Conservation (phyloP, 2,329 filamentous ascomycete species). For the Chrysoporthe puriensis region DNA sequence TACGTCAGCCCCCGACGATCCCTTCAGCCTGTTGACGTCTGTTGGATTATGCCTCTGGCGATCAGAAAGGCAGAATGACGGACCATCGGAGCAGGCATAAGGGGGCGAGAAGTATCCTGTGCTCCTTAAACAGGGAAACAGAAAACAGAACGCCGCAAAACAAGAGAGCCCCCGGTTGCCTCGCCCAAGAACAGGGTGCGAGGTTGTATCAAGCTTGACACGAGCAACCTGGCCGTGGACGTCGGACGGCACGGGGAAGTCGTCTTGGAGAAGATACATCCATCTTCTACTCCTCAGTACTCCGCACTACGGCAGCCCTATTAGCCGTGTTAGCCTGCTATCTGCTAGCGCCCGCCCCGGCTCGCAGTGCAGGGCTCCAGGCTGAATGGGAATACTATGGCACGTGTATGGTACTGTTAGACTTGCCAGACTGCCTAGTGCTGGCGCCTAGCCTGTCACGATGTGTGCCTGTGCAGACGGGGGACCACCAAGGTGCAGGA, state of each 20-base stretch:
- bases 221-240: neutral
- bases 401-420: too few species aligned
- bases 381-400: neutral
- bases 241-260: neutral
- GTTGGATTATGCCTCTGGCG: neutral
- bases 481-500: neutral
- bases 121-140: neutral
- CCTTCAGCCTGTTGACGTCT: constrained; percentile 4
- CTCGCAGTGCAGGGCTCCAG: neutral
- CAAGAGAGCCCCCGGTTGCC: constrained; percentile 2
- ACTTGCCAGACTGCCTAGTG: neutral
- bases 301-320: neutral
- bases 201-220: neutral
- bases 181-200: neutral
- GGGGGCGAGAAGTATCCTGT: neutral
- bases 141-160: neutral
- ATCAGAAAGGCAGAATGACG: neutral
- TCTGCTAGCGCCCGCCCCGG: constrained; percentile 1
- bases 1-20: constrained; percentile 12
- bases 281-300: neutral
- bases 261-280: neutral
- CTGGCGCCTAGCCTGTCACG: neutral
- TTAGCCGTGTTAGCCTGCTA: neutral
- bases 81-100: neutral
- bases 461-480: neutral